These are phyloP conservation scores for Rhodotorula paludigena DNA, from an alignment of 768 basidiomycete genomes.

Conservation along the genomic window DNA sequence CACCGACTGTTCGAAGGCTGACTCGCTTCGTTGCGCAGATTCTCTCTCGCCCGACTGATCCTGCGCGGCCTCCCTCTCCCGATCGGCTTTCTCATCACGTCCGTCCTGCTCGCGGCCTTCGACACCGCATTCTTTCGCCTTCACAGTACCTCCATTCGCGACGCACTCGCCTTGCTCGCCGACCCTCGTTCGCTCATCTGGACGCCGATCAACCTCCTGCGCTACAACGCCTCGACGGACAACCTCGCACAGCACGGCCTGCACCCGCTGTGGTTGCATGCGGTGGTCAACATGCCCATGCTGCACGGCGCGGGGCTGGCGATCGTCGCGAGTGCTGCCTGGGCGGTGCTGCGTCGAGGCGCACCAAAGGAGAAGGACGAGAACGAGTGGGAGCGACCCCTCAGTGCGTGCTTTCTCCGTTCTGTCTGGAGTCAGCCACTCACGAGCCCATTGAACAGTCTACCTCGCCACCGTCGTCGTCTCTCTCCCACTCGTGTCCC, in stretches of 20 bases:
- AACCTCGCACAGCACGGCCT: slow-evolving; percentile 40
- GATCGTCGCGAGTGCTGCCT: not conserved
- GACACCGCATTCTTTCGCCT: slow-evolving; percentile 2
- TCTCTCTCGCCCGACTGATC: not conserved
- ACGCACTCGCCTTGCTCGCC: not conserved
- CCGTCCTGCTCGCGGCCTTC: not conserved
- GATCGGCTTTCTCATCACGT: slow-evolving; percentile 2
- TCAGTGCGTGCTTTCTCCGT: not conserved
- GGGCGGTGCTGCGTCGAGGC: not conserved
- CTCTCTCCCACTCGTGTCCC: slow-evolving; percentile 22
- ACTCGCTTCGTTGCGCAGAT: not conserved
- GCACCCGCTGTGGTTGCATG: slow-evolving; percentile 37
- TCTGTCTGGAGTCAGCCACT: too few relatives aligned
- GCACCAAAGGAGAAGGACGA: not conserved
- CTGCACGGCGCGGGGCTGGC: slow-evolving; percentile 22
- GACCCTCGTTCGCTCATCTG: not conserved
- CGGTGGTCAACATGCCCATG: slow-evolving; percentile 34
- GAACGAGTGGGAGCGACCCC: too few relatives aligned
- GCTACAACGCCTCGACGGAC: slow-evolving; percentile 27
- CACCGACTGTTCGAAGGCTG: too few relatives aligned
- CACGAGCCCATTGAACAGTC: not conserved
- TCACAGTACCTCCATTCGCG: not conserved
- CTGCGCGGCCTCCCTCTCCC: not conserved
- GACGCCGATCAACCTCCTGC: slow-evolving; percentile 38
- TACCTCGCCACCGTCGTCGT: slow-evolving; percentile 12